phyloP scores from a whole-genome alignment of 176 grass and related monocot genomes.

The Oryza glumipatula region DNA sequence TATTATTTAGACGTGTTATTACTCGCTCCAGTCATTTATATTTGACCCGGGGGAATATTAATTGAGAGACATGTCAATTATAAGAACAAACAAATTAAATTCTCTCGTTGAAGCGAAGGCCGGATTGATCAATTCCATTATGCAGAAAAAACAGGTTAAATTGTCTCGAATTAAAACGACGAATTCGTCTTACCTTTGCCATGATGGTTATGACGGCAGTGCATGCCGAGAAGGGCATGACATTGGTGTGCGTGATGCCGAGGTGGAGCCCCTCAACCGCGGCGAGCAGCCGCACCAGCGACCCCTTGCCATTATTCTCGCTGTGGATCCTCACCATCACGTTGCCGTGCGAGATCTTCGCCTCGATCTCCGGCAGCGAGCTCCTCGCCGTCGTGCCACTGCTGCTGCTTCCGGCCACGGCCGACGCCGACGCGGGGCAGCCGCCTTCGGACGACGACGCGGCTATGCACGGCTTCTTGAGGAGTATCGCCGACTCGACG shows the following conservation, averaged over 20 bases:
- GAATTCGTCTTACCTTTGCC: slow-evolving; percentile 55
- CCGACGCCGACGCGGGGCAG: background rate
- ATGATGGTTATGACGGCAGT: slow-evolving; percentile 50
- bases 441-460: background rate
- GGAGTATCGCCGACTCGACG: slow-evolving; percentile 34
- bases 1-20: too few species aligned
- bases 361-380: slow-evolving; percentile 66
- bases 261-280: slow-evolving; percentile 59
- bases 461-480: slow-evolving; percentile 29
- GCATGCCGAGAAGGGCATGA: slow-evolving; percentile 51
- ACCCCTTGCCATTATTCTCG: slow-evolving; percentile 46
- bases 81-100: too few species aligned
- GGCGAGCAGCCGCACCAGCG: slow-evolving; percentile 53
- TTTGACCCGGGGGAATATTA: too few species aligned
- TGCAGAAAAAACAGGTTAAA: too few species aligned
- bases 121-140: too few species aligned
- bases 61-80: too few species aligned
- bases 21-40: too few species aligned
- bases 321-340: slow-evolving; percentile 70
- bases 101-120: too few species aligned
- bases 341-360: slow-evolving; percentile 42
- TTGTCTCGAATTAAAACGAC: background rate
- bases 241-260: slow-evolving; percentile 54
- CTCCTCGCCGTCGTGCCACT: background rate
- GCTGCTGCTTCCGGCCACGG: background rate